These are phyloP conservation scores for Emmonsiellopsis sp. DNA, from an alignment of 2,329 filamentous ascomycete species.

Conservation along the genomic window DNA sequence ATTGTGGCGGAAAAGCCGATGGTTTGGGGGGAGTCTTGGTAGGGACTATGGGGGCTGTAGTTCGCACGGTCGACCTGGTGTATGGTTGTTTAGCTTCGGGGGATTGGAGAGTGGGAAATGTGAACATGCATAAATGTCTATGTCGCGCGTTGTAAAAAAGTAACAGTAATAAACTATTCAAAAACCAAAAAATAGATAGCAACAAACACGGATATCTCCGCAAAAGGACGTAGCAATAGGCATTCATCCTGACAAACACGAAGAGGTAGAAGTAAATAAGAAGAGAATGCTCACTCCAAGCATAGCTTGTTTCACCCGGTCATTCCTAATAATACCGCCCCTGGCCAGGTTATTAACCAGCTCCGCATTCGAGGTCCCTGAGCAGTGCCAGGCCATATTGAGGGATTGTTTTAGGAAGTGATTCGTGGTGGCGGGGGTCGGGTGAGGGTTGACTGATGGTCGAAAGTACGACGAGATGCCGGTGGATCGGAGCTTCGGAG, in stretches of 20 bases:
- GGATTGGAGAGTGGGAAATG: background rate
- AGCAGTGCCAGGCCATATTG: slow-evolving; percentile 84
- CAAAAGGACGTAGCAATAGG: no score
- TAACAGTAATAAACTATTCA: no score
- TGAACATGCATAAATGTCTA: no score
- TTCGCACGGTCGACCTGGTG: slow-evolving; percentile 77
- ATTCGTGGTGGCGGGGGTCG: background rate
- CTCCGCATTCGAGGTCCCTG: slow-evolving; percentile 62
- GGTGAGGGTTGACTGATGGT: background rate
- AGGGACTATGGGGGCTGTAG: slow-evolving; percentile 64
- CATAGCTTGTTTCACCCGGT: slow-evolving; percentile 71
- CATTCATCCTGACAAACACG: no score
- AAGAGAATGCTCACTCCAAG: slow-evolving; percentile 45
- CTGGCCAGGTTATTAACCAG: slow-evolving; percentile 69
- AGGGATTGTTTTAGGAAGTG: slow-evolving; percentile 5
- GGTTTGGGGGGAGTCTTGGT: slow-evolving; percentile 61
- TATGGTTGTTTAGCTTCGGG: background rate
- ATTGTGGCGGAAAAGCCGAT: slow-evolving; percentile 63
- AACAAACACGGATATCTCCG: no score
- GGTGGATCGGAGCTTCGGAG: background rate
- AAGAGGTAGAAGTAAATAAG: background rate
- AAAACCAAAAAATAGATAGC: no score
- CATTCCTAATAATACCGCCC: slow-evolving; percentile 63
- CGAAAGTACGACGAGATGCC: background rate
- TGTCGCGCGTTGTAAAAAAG: no score